Base-by-base conservation (phyloP, 1,139 yeast genomes). In the Martiniozyma asiatica region DNA sequence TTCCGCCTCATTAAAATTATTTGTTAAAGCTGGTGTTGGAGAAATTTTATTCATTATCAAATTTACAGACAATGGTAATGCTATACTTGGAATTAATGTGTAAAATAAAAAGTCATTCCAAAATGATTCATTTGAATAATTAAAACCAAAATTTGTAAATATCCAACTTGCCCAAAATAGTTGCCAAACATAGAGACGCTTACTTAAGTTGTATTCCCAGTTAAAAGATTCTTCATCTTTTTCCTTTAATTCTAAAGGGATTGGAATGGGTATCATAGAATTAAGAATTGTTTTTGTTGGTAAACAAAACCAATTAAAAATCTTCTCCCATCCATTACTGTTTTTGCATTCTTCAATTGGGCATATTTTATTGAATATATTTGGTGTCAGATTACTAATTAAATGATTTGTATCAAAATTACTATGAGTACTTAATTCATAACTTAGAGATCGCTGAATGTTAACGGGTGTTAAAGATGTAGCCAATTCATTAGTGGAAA, bases 251-350 rank as follows among this genome's bases (percentile, higher is more conserved):
- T 34, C 34, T 4, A 27, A 20, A 14, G 42, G 40, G 13, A 41
- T 24, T 3, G 54, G 53, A 2, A 45, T 33, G 5, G 56, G 55
- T 4, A 50, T 36, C 10, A 41, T 28, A 2, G 43, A 13, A 26
- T 48, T 51, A 27, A 47, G 38, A 3, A 43, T 4, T 6, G 44
- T 27, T 1, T 38, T 33, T 8, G 47, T 27, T 13, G 56, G 56
- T 4, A 43, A 21, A 8, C 43, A 38, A 4, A 43, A 11, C 2
- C 49, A 17, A 40, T 38, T 16, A 43, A 35, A 6, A 36, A 14
- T 8, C 41, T 41, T 29, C 25, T 25, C 32, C 5, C 19, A 13
- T 2, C 32, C 32, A 7, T 13, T 18, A 10, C 14, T 16, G 7
- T 30, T 22, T 5, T 8, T 15, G 10, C 39, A 25, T 8, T 33